Base-by-base conservation (phyloP, 1,284 basidiomycete genomes). In the Pseudozyma pruni region DNA sequence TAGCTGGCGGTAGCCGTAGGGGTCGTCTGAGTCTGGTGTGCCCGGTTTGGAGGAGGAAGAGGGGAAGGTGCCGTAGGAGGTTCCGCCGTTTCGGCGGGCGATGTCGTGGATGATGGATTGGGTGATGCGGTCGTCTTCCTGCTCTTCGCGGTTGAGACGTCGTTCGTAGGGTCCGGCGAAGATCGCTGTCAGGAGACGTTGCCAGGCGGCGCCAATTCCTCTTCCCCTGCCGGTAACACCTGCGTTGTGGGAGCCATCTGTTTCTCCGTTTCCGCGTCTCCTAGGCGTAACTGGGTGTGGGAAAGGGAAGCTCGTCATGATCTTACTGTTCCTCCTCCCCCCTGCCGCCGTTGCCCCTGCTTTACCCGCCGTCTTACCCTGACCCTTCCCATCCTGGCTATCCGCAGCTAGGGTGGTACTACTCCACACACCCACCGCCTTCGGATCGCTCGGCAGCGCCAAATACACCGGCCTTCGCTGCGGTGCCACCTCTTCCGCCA, bases 281-380 rank as follows among this genome's bases (percentile, higher is more conserved):
- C 58, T 13, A 2, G 48, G 48, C 16, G 61, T 57, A 2, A 44
- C 42, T 1, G 72, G 72, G 27, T 74, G 72, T 0, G 72, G 70
- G 22, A 75, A 75, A 2, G 73, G 73, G 31, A 75, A 75, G 10
- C 44, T 58, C 8, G 70, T 72, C 53, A 75, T 62, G 35, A 74
- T 59, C 53, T 72, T 74, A 43, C 63, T 68, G 33, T 74, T 61
- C 19, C 61, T 49, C 8, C 61, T 44, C 23, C 27, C 44, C 19
- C 35, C 37, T 20, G 27, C n/a, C 4, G 20, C 11, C 29, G 19
- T 13, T 35, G 19, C n/a, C 3, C 25, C 22, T 6, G 16, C 41
- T 11, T 9, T 17, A 42, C 27, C 46, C 3, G 13, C 27, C 11
- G 17, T 23, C 8, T 41, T 20, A n/a, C 33, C 14, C 19, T 0